A percentile compares a stretch with the other conserved stretches of the same genome.
These are phyloP conservation scores for Corymbia calophylla DNA, from an alignment of 441 rosid species.

Conservation along the genomic window DNA sequence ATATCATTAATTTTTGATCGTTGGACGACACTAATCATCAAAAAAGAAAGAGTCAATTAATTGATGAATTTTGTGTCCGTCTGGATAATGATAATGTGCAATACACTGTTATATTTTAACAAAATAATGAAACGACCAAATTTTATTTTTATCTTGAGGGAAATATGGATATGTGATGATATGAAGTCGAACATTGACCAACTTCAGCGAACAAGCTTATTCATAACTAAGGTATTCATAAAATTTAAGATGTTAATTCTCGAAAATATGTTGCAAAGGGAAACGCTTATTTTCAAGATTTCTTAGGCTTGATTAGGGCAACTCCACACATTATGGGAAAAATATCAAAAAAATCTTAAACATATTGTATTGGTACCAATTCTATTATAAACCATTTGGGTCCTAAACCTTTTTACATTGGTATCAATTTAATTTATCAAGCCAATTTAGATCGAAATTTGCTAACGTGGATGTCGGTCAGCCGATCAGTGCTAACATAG, in stretches of 20 bases:
- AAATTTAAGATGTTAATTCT: neutral
- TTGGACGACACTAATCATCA: neutral
- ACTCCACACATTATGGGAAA: neutral
- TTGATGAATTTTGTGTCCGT: neutral
- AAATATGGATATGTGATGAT: neutral
- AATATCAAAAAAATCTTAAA: too few relatives aligned
- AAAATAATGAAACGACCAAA: neutral
- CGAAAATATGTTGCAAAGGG: fast-evolving
- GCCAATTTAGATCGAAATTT: too few relatives aligned
- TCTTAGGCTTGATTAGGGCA: neutral
- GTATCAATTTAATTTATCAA: too few relatives aligned
- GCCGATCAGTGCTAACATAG: too few relatives aligned
- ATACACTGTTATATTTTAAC: neutral
- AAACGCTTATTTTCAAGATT: neutral
- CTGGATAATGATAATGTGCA: too few relatives aligned
- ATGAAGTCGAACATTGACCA: neutral
- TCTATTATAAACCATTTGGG: too few relatives aligned
- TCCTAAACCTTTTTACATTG: too few relatives aligned
- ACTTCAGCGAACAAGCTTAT: neutral
- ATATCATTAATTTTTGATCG: neutral
- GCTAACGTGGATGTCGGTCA: too few relatives aligned
- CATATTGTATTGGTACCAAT: too few relatives aligned
- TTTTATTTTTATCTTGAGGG: neutral
- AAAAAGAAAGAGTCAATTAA: neutral
- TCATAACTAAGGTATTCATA: neutral